Base-by-base conservation (phyloP, 805 yeast species). In the Barnettozyma wickerhamii region DNA sequence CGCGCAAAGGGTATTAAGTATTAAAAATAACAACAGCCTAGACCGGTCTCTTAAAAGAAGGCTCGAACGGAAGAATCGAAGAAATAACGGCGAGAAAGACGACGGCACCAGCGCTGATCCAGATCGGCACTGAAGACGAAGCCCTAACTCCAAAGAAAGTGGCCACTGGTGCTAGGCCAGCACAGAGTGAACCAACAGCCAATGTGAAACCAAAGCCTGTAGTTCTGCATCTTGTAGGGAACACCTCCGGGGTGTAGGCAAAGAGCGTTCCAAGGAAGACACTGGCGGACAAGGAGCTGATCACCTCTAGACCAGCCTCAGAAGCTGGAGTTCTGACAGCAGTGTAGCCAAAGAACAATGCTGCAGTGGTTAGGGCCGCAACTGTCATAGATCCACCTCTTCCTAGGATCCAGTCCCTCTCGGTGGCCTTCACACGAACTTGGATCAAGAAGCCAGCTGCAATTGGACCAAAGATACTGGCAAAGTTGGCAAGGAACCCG, bases 211-310 rank as follows among this genome's bases (percentile, higher is more conserved):
- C 81, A 33, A 74, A 72, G 35, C 82, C 86, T 1, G 85, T 79
- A 13, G 79, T 79, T 56, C 77, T 60, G 18, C 70, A 66, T 36
- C 63, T 58, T 0, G 75, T 61, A 29, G 80, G 80, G 57, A 80
- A 70, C 19, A 76, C 73, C 53, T 80, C 84, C 0, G 86, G 86
- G 4, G 84, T 79, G 53, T 77, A 79, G 5, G 84, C 85, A 52
- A 77, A 80, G 17, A 80, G 60, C 18, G 75, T 72, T 4, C 79
- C 82, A 53, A 76, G 79, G 54, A 74, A 75, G 41, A 77, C 64
- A 56, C 69, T 66, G 42, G 69, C 50, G 42, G 65, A 64, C 53
- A 71, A 58, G 43, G 74, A 76, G 14, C 81, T 75, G 21, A 72
- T 71, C 7, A 73, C 60, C 30, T 67, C 63, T 38, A 71, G 64